These are phyloP conservation scores for Boletus insuetus DNA, from an alignment of 768 basidiomycete genomes.

Conservation along the genomic window DNA sequence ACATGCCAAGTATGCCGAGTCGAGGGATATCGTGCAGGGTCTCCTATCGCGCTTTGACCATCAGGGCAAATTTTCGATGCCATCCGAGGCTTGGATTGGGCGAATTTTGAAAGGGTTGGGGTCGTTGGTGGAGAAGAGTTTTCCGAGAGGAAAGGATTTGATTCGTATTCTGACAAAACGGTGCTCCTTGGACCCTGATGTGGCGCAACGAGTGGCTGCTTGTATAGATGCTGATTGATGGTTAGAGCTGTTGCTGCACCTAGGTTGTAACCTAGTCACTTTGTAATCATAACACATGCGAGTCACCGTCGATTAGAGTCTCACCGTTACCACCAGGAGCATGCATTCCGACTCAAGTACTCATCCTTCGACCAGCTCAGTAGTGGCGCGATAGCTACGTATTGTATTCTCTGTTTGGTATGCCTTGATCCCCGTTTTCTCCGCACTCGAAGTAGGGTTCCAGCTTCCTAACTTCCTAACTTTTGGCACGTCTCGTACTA, in stretches of 20 bases:
- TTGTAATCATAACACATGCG: too few relatives aligned
- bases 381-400: too few relatives aligned
- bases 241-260: neutral
- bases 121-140: constrained; percentile 17
- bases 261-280: too few relatives aligned
- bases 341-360: too few relatives aligned
- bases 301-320: too few relatives aligned
- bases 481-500: too few relatives aligned
- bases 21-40: constrained; percentile 23
- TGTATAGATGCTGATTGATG: constrained; percentile 18
- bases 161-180: constrained; percentile 26
- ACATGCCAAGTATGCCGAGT: constrained; percentile 30
- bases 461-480: too few relatives aligned
- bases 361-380: too few relatives aligned
- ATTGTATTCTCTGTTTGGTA: too few relatives aligned
- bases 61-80: constrained; percentile 31
- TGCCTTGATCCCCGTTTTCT: too few relatives aligned
- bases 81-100: constrained; percentile 27
- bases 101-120: constrained; percentile 23
- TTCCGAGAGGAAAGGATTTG: constrained; percentile 25
- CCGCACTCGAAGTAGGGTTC: too few relatives aligned
- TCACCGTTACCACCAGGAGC: too few relatives aligned
- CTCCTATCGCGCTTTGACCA: constrained; percentile 21
- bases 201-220: constrained; percentile 21
- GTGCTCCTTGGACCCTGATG: constrained; percentile 21